These are phyloP conservation scores for Viola odorata DNA, from an alignment of 345 rosid genomes.

Conservation along the genomic window DNA sequence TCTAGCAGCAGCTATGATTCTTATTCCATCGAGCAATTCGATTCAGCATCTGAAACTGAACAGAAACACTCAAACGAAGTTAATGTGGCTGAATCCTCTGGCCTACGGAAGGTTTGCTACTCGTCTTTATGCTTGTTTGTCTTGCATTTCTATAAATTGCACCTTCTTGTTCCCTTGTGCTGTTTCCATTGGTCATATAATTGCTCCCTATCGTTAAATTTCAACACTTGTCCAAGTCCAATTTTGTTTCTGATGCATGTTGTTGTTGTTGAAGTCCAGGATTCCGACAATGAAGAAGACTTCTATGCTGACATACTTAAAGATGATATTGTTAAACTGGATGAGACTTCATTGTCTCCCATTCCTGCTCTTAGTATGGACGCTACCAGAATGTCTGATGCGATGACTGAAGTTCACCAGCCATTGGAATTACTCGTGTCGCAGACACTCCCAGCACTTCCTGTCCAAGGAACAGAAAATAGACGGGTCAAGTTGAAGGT, in stretches of 20 bases:
- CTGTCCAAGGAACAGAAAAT: slow-evolving; percentile 22
- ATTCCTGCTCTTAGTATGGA: slow-evolving; percentile 3
- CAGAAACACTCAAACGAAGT: slow-evolving; percentile 29
- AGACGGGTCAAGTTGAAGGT: slow-evolving; percentile 26
- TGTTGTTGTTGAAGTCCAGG: slow-evolving; percentile 27
- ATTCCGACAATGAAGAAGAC: slow-evolving; percentile 41
- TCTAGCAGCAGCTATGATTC: slow-evolving; percentile 44
- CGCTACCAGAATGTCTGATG: slow-evolving; percentile 11
- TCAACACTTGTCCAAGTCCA: no score
- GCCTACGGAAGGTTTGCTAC: slow-evolving; percentile 39
- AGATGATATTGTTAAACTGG: slow-evolving; percentile 72
- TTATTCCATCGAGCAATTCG: slow-evolving; percentile 40
- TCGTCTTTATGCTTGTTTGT: neutral
- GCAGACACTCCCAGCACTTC: neutral
- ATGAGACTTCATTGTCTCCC: slow-evolving; percentile 25
- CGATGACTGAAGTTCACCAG: slow-evolving; percentile 10
- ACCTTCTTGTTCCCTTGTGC: neutral
- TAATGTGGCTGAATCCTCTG: slow-evolving; percentile 39
- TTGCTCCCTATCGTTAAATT: no score
- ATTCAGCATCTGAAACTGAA: slow-evolving; percentile 47
- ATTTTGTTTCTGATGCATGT: neutral
- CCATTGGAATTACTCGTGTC: slow-evolving; percentile 5
- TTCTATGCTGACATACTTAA: slow-evolving; percentile 69
- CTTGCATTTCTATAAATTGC: neutral
- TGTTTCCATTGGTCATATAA: no score